Conservation (phyloP, 345 rosid species). For the Reutealis trisperma region DNA sequence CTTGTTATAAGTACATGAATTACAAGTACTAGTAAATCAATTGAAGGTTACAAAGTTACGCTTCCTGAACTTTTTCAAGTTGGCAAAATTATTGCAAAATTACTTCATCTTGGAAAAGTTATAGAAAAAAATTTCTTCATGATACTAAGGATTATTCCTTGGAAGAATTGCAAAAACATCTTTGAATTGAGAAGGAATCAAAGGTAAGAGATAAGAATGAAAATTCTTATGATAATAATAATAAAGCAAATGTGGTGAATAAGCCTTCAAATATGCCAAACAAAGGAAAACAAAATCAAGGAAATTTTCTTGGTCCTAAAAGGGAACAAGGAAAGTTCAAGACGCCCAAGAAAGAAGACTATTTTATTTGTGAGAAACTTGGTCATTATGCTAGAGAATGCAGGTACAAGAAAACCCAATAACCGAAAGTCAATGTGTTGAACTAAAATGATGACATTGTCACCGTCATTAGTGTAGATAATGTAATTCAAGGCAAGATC, state of each 20-base stretch:
- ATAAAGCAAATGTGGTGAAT: neutral
- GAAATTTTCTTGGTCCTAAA: neutral
- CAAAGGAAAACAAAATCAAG: neutral
- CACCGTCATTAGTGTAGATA: neutral
- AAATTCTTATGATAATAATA: too few species aligned
- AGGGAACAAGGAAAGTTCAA: too few species aligned
- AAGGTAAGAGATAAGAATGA: too few species aligned
- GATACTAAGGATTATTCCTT: neutral
- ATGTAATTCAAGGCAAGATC: neutral
- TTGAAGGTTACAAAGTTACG: neutral
- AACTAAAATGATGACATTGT: too few species aligned
- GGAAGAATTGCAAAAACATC: neutral
- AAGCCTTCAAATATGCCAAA: neutral
- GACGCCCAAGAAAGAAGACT: too few species aligned
- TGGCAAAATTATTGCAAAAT: neutral
- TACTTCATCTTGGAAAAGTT: neutral
- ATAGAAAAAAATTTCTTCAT: neutral
- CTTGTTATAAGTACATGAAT: neutral
- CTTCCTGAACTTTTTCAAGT: neutral
- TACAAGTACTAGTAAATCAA: neutral
- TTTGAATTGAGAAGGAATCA: neutral
- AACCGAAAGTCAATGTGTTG: too few species aligned
- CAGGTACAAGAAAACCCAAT: too few species aligned
- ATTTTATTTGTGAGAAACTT: too few species aligned
- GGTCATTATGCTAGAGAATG: too few species aligned